Conservation (phyloP, 2,329 filamentous ascomycete species). For the Epichloe gansuensis region DNA sequence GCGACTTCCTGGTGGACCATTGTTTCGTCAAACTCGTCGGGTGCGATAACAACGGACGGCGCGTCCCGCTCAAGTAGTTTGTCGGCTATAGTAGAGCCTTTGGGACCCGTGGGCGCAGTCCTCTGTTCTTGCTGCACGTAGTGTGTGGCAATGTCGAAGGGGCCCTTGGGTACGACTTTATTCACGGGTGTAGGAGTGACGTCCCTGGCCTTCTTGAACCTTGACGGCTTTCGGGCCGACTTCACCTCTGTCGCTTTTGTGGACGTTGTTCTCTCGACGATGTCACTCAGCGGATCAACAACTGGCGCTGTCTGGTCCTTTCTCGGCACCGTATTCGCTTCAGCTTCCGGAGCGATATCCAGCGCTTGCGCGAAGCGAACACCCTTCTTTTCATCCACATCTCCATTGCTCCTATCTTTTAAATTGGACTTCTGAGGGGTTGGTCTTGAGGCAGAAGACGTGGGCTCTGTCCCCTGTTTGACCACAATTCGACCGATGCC, state of each 20-base stretch:
- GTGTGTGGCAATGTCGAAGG: conserved; percentile 28
- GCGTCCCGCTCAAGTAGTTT: conserved; percentile 43
- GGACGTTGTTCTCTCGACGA: conserved; percentile 33
- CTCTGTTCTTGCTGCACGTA: conserved; percentile 26
- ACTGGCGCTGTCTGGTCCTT: conserved; percentile 17
- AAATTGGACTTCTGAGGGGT: conserved; percentile 21
- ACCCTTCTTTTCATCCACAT: conserved; percentile 42
- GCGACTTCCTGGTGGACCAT: conserved; percentile 66
- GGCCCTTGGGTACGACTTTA: conserved; percentile 23
- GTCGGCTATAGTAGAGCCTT: conserved; percentile 45
- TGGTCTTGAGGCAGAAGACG: conserved; percentile 10
- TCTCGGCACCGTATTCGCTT: conserved; percentile 8
- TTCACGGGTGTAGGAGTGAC: conserved; percentile 5
- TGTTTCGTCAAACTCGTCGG: conserved; percentile 55
- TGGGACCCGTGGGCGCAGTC: conserved; percentile 33
- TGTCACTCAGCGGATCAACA: conserved; percentile 38
- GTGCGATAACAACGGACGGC: conserved; percentile 19
- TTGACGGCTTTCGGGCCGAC: conserved; percentile 29
- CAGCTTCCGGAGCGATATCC: conserved; percentile 47
- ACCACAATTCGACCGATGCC: conserved; percentile 46
- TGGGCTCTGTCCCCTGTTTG: conserved; percentile 14
- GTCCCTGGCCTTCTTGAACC: conserved; percentile 35
- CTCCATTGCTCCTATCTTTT: conserved; percentile 16
- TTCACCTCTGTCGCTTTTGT: conserved; percentile 18
- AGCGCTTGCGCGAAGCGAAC: conserved; percentile 69